phyloP scores from a whole-genome alignment of 2,329 filamentous ascomycete species.

The Colletotrichum siamense region DNA sequence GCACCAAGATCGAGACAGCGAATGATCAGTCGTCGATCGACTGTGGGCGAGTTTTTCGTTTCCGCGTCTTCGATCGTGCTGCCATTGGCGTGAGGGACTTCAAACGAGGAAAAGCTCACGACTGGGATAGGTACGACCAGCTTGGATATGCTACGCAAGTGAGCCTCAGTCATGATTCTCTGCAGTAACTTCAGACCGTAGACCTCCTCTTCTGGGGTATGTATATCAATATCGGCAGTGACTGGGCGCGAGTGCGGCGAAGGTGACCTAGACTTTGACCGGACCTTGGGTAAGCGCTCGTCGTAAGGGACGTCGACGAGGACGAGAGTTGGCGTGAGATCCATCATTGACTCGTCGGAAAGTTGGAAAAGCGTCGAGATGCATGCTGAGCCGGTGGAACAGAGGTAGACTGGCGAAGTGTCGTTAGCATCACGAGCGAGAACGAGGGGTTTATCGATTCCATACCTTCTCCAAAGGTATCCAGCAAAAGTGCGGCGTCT shows the following conservation, averaged over 20 bases:
- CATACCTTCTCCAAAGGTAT: slow-evolving; percentile 61
- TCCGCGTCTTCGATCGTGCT: slow-evolving; percentile 22
- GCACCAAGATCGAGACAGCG: slow-evolving; percentile 86
- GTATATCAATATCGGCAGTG: slow-evolving; percentile 41
- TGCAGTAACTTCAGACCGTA: slow-evolving; percentile 62
- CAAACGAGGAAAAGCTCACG: slow-evolving; percentile 45
- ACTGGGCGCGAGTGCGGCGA: slow-evolving; percentile 48
- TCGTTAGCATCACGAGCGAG: background rate
- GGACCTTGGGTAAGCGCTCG: slow-evolving; percentile 45
- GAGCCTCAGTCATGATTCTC: slow-evolving; percentile 63
- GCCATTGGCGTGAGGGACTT: slow-evolving; percentile 30
- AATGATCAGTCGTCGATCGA: slow-evolving; percentile 58
- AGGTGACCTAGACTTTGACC: slow-evolving; percentile 42
- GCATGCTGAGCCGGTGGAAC: slow-evolving; percentile 58
- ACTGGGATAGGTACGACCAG: slow-evolving; percentile 63
- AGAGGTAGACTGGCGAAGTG: slow-evolving; percentile 53
- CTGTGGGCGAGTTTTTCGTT: slow-evolving; percentile 24
- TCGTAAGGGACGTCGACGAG: slow-evolving; percentile 62
- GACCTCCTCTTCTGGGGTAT: slow-evolving; percentile 51
- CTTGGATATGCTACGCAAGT: slow-evolving; percentile 60
- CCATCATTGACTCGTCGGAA: slow-evolving; percentile 56
- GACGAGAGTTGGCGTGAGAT: slow-evolving; percentile 62
- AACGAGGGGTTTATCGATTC: background rate
- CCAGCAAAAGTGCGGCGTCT: slow-evolving; percentile 55
- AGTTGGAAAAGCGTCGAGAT: slow-evolving; percentile 58